Conservation (phyloP, 352 stramenopile species). For the Aphanomyces euteiches region DNA sequence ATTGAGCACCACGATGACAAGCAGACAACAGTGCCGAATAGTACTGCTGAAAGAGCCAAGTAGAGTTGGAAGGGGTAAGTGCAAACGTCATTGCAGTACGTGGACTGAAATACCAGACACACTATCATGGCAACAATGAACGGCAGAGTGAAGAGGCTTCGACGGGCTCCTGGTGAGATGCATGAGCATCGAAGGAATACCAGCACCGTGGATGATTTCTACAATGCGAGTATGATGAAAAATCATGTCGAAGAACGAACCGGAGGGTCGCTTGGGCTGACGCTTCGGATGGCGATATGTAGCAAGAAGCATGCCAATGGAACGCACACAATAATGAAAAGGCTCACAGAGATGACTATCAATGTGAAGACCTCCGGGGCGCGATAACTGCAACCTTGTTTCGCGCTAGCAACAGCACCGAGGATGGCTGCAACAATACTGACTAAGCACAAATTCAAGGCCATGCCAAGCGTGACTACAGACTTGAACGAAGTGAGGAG, state of each 20-base stretch:
- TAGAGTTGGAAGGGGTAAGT: too few relatives aligned
- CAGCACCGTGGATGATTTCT: too few relatives aligned
- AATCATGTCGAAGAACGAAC: neutral
- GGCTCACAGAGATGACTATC: neutral
- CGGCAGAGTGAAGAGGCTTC: too few relatives aligned
- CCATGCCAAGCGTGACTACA: neutral
- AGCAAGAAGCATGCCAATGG: slow-evolving; percentile 10
- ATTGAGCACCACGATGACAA: too few relatives aligned
- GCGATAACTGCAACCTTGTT: neutral
- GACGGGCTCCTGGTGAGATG: too few relatives aligned
- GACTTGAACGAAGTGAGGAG: neutral
- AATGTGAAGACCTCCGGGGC: neutral
- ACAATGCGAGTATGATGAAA: too few relatives aligned
- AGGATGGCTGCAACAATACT: slow-evolving; percentile 15
- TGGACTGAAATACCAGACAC: too few relatives aligned
- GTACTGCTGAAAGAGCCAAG: too few relatives aligned
- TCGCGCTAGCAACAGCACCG: neutral
- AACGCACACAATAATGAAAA: slow-evolving; percentile 21
- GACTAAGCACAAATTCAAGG: neutral
- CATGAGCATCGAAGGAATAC: too few relatives aligned
- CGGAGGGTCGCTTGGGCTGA: neutral
- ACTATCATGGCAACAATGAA: too few relatives aligned
- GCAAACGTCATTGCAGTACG: too few relatives aligned
- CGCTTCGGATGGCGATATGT: neutral
- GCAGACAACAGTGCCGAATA: too few relatives aligned